Evolutionary conservation across 2,329 filamentous ascomycete species (phyloP).

Genomic region (Ophiostoma quercus): DNA sequence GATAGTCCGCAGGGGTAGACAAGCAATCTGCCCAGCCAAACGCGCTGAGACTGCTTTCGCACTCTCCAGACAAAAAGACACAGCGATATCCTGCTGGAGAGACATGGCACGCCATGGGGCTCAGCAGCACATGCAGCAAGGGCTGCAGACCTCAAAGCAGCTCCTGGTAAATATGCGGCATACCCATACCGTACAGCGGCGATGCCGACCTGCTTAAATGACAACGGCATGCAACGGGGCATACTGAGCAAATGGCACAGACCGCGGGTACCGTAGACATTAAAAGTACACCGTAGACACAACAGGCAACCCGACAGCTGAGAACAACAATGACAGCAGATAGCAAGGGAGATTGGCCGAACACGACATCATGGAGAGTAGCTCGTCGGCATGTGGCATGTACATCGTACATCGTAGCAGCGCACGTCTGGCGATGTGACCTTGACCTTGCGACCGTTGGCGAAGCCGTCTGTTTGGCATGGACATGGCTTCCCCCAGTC

Average conservation of each 20-base stretch:
- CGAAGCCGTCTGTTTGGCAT: background rate
- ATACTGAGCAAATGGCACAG: background rate
- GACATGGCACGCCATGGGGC: background rate
- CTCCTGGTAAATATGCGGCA: too few species aligned
- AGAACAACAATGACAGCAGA: background rate
- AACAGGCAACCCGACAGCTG: background rate
- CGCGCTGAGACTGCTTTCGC: too few species aligned
- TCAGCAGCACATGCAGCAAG: background rate
- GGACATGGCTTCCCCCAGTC: background rate
- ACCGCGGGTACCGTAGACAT: background rate
- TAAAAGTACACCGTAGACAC: background rate
- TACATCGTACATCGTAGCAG: background rate
- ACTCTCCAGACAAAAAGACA: too few species aligned
- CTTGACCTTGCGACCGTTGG: background rate
- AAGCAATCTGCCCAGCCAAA: background rate
- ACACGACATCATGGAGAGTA: background rate
- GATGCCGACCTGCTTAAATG: constrained; percentile 4
- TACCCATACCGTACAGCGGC: background rate
- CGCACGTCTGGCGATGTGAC: constrained; percentile 5
- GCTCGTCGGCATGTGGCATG: background rate
- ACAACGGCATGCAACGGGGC: background rate
- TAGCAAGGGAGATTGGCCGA: background rate
- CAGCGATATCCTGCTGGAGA: background rate
- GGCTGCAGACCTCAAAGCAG: too few species aligned
- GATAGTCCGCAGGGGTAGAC: background rate